Conservation (phyloP, 305 asterid species). For the Fraxinus velutina region DNA sequence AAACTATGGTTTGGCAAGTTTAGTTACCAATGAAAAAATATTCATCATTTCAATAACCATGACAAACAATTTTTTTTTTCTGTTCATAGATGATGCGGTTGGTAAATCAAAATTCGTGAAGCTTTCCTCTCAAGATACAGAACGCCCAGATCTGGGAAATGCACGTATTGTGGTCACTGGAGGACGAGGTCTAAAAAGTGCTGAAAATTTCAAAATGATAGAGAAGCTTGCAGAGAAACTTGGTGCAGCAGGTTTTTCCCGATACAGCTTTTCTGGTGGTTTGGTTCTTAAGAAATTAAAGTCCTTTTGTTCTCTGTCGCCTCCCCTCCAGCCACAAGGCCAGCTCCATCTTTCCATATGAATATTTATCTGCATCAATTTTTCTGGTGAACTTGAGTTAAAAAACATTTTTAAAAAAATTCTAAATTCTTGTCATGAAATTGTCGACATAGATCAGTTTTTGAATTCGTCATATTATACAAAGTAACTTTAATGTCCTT, state of each 20-base stretch:
- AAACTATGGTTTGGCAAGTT: slow-evolving; percentile 1
- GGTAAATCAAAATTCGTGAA: slow-evolving; percentile 67
- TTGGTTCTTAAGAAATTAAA: neutral
- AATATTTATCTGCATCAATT: neutral
- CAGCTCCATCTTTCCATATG: neutral
- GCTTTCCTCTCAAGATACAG: slow-evolving; percentile 72
- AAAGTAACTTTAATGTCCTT: slow-evolving; percentile 12
- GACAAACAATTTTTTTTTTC: neutral
- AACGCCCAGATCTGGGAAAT: slow-evolving; percentile 87
- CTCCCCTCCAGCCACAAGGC: neutral
- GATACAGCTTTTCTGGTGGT: neutral
- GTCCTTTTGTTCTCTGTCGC: neutral
- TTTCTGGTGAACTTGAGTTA: slow-evolving; percentile 18
- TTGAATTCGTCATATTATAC: slow-evolving; percentile 9
- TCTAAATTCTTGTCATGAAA: neutral
- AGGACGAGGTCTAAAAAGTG: slow-evolving; percentile 89
- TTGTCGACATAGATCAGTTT: neutral
- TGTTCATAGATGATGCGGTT: slow-evolving; percentile 55
- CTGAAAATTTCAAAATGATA: slow-evolving; percentile 85
- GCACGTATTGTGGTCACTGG: slow-evolving; percentile 84
- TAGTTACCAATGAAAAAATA: slow-evolving; percentile 5
- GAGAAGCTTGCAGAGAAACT: slow-evolving; percentile 94
- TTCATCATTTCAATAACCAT: neutral
- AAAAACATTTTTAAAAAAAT: neutral
- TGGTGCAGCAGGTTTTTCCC: slow-evolving; percentile 86